Percentiles rank a stretch among this genome's conserved stretches.
Evolutionary conservation across 305 asterid species (phyloP).

Genomic region (Withania somnifera): DNA sequence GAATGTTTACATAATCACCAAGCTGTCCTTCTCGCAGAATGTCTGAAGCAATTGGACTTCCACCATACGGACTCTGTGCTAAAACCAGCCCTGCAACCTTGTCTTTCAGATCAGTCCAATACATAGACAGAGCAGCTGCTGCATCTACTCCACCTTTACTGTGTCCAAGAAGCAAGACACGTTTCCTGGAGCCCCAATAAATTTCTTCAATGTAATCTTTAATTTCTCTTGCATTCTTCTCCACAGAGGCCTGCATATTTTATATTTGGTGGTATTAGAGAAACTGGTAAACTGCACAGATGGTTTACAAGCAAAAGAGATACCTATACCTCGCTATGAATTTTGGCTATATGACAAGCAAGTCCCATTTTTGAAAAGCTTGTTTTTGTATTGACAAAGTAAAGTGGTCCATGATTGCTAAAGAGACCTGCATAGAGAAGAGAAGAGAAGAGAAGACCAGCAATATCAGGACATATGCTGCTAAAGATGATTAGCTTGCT

Average conservation of each 20-base stretch:
- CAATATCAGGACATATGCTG: background rate
- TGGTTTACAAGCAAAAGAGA: background rate
- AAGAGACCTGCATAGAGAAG: constrained; percentile 55
- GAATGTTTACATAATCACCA: constrained; percentile 86
- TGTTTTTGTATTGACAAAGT: constrained; percentile 67
- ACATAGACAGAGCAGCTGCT: constrained; percentile 84
- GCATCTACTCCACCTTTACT: constrained; percentile 94
- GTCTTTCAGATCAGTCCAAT: constrained; percentile 80
- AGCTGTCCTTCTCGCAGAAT: constrained; percentile 87
- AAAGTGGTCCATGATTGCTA: constrained; percentile 97
- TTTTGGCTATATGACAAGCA: constrained; percentile 88
- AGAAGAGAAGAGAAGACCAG: background rate
- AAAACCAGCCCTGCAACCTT: constrained; percentile 90
- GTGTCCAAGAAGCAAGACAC: constrained; percentile 81
- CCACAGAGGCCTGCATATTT: constrained; percentile 73
- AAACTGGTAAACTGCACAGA: background rate
- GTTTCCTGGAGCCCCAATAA: constrained; percentile 80
- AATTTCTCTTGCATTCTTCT: constrained; percentile 81
- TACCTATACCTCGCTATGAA: constrained; percentile 90
- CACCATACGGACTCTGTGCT: constrained; percentile 96
- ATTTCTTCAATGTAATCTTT: constrained; percentile 83
- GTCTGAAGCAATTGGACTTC: constrained; percentile 93
- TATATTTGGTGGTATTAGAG: background rate
- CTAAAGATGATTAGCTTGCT: background rate
- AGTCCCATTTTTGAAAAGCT: constrained; percentile 84